Evolutionary conservation across 129 eudicot species (phyloP).

Genomic region (Calendula officinalis): DNA sequence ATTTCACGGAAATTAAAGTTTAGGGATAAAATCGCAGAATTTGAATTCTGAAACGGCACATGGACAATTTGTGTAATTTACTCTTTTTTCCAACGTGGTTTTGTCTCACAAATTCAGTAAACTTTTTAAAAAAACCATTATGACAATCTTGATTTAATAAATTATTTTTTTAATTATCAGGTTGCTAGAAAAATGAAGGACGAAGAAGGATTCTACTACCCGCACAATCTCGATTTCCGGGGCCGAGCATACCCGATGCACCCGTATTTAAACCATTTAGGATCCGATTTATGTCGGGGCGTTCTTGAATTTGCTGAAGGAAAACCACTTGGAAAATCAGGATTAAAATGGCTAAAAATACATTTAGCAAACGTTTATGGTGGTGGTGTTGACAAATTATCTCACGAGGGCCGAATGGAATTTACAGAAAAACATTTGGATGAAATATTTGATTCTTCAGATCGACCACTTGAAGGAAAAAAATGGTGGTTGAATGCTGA

Average conservation of each 20-base stretch:
- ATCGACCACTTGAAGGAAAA: constrained; percentile 90
- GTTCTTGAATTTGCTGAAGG: constrained; percentile 96
- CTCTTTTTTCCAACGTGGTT: no score
- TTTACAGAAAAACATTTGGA: constrained; percentile 80
- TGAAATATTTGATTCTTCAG: constrained; percentile 92
- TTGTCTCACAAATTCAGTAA: no score
- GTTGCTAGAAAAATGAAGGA: constrained; percentile 98
- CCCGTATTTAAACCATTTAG: constrained; percentile 87
- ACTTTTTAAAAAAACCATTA: no score
- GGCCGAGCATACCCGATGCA: constrained; percentile 99
- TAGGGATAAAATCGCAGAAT: no score
- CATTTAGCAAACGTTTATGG: constrained; percentile 84
- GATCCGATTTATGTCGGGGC: constrained; percentile 96
- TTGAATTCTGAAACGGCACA: no score
- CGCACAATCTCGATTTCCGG: constrained; percentile 95
- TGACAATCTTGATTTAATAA: no score
- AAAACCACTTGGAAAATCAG: constrained; percentile 85
- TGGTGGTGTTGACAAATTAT: constrained; percentile 89
- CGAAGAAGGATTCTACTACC: constrained; percentile 89
- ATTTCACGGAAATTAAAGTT: no score
- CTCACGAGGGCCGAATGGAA: constrained; percentile 67
- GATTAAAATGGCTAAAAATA: constrained; percentile 82
- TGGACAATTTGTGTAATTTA: no score
- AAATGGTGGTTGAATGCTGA: constrained; percentile 97
- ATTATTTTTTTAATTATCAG: no score